Base-by-base conservation (phyloP, 2,329 filamentous ascomycete genomes). In the Colletotrichum tropicale region DNA sequence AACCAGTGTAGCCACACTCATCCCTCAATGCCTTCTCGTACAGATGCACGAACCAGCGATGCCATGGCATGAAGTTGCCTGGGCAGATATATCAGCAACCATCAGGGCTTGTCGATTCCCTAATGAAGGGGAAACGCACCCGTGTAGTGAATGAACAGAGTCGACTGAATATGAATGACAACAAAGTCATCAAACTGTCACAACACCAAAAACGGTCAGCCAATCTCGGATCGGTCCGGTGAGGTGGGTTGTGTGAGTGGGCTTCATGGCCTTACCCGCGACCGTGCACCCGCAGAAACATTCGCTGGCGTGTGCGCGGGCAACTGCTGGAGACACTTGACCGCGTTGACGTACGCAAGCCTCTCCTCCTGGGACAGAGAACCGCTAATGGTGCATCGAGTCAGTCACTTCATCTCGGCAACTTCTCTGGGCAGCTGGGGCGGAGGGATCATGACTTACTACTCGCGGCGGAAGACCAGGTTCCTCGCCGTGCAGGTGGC, bases 301-400 rank as follows among this genome's bases (percentile, higher is more conserved):
- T 80, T 77, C 1, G 81, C 74, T 2, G 84, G 82, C 1, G 83
- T 84, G 34, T 79, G 80, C 7, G 86, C 77, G 3, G 87, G 85
- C 76, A 83, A 81, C 5, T 77, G 78, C 77, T 85, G 83, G 26
- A 90, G 78, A 72, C 88, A 90, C 52, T 86, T 81, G 65, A 89
- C 84, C 8, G 88, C 87, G 16, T 84, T 80, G 69, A 86, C 87
- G 78, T 89, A 90, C 8, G 81, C 81, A 48, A 82, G 81, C 70
- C 83, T 83, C 76, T 87, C 81, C 0, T 69, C 21, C 24, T 75
- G 67, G 7, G 83, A 81, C 56, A 87, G 82, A 5, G 82, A 76
- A 15, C 80, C 81, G 52, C 81, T 82, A 58, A 3, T 48, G 38
- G 10, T 21, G 43, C 10, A 26, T n/a, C 6, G 5, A n/a, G 26